Evolutionary conservation across 345 rosid genomes (phyloP).

Genomic region (Rubroshorea leprosula): DNA sequence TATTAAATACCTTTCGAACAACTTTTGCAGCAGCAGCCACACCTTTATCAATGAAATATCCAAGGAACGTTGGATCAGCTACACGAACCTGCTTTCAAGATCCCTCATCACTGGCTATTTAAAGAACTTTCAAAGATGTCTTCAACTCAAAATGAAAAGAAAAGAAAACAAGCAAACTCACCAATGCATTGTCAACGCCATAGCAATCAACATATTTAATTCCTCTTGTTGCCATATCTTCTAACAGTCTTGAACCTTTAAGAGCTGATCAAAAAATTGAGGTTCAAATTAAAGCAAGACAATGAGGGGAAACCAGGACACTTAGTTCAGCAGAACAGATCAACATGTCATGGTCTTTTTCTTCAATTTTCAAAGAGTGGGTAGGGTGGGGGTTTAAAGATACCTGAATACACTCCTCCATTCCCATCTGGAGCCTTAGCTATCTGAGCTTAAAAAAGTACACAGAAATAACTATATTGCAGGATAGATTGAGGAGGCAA

Average conservation of each 20-base stretch:
- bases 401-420: conserved; percentile 97
- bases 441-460: conserved; percentile 44
- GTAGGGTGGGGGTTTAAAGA: background rate
- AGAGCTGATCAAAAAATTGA: conserved; percentile 48
- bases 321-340: conserved; percentile 1
- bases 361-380: background rate
- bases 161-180: conserved; percentile 27
- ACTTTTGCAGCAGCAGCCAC: conserved; percentile 94
- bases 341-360: conserved; percentile 2
- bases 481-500: conserved; percentile 1
- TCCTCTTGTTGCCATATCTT: conserved; percentile 85
- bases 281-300: conserved; percentile 7
- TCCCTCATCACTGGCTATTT: conserved; percentile 24
- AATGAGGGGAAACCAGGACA: conserved; percentile 12
- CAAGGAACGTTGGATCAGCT: conserved; percentile 94
- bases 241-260: conserved; percentile 69
- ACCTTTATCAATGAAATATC: conserved; percentile 90
- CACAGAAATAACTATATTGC: conserved; percentile 13
- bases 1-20: conserved; percentile 71
- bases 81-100: conserved; percentile 79
- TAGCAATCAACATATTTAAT: conserved; percentile 84
- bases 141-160: conserved; percentile 5
- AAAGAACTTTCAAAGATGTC: conserved; percentile 5
- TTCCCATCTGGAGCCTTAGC: conserved; percentile 98
- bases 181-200: conserved; percentile 96